phyloP scores from a whole-genome alignment of 2,329 filamentous ascomycete species.

The Colletotrichum lini region DNA sequence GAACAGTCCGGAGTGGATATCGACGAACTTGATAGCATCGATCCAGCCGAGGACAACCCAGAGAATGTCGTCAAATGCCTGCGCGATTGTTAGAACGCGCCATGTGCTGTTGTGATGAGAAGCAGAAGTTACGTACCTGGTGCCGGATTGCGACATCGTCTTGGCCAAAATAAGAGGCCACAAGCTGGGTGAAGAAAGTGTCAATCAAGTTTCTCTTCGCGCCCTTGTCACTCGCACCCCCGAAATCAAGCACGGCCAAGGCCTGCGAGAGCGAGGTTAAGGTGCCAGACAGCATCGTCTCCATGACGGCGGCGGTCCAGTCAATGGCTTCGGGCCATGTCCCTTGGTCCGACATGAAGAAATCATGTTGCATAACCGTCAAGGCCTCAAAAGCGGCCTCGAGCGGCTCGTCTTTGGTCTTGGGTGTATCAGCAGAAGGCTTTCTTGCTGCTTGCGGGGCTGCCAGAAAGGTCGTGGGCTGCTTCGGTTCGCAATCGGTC shows the following conservation, averaged over 20 bases:
- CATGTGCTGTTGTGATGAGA: not conserved
- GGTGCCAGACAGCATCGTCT: slow-evolving; percentile 82
- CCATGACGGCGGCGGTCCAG: slow-evolving; percentile 91
- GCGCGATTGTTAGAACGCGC: slow-evolving; percentile 43
- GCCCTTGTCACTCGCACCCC: slow-evolving; percentile 58
- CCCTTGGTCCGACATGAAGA: slow-evolving; percentile 83
- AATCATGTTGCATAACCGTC: slow-evolving; percentile 81
- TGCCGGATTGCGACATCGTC: slow-evolving; percentile 81
- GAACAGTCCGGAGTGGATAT: slow-evolving; percentile 76
- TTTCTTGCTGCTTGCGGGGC: slow-evolving; percentile 3
- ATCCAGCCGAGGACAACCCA: slow-evolving; percentile 97
- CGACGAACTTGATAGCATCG: slow-evolving; percentile 83
- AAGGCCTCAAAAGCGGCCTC: slow-evolving; percentile 74
- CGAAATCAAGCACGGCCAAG: slow-evolving; percentile 56
- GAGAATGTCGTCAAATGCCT: slow-evolving; percentile 94
- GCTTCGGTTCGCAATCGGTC: slow-evolving; percentile 36
- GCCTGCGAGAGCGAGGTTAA: slow-evolving; percentile 79
- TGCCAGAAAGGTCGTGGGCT: slow-evolving; percentile 31
- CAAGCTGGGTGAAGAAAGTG: slow-evolving; percentile 82
- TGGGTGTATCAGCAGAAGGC: slow-evolving; percentile 7
- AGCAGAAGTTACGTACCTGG: slow-evolving; percentile 52
- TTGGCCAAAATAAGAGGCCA: slow-evolving; percentile 89
- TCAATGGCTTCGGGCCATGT: slow-evolving; percentile 91
- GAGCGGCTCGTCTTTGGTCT: slow-evolving; percentile 51
- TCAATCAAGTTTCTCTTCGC: slow-evolving; percentile 85